These are phyloP conservation scores for Vicia villosa DNA, from an alignment of 306 rosid species.

Conservation along the genomic window DNA sequence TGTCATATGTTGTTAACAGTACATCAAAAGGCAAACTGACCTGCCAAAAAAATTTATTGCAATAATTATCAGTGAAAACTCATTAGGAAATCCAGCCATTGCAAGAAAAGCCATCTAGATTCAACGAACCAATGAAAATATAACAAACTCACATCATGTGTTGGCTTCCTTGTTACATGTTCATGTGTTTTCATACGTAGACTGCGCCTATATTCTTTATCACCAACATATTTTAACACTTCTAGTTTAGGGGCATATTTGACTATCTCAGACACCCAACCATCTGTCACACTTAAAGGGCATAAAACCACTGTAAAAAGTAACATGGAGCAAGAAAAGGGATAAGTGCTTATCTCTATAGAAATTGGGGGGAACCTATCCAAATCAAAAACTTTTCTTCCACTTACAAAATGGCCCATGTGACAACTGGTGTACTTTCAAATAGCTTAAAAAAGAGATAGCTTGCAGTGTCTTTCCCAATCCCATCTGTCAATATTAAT, in stretches of 20 bases:
- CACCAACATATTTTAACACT: constrained; percentile 79
- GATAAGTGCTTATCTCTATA: constrained; percentile 22
- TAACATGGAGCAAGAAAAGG: constrained; percentile 31
- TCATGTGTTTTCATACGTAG: constrained; percentile 58
- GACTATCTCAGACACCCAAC: constrained; percentile 81
- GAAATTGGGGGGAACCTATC: constrained; percentile 10
- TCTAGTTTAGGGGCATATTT: constrained; percentile 72
- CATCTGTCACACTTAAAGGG: constrained; percentile 91
- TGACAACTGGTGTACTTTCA: constrained; percentile 61
- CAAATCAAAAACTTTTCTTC: constrained; percentile 34
- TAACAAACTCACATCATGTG: constrained; percentile 50
- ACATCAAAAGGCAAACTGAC: constrained; percentile 75
- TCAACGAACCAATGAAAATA: constrained; percentile 14
- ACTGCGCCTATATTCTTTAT: constrained; percentile 66
- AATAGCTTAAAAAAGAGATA: constrained; percentile 78
- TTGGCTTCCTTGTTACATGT: constrained; percentile 48
- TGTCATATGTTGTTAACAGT: constrained; percentile 87
- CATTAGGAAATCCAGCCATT: constrained; percentile 1
- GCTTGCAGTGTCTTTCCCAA: constrained; percentile 97
- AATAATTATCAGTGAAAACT: constrained; percentile 29
- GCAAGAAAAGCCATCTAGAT: constrained; percentile 13
- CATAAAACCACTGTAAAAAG: constrained; percentile 76
- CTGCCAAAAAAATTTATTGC: constrained; percentile 49
- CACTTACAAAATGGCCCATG: constrained; percentile 88
- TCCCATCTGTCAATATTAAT: constrained; percentile 78